A percentile compares a stretch with the other conserved stretches of the same genome.
Conservation (phyloP, 768 basidiomycete genomes). For the Tricholoma sp. region DNA sequence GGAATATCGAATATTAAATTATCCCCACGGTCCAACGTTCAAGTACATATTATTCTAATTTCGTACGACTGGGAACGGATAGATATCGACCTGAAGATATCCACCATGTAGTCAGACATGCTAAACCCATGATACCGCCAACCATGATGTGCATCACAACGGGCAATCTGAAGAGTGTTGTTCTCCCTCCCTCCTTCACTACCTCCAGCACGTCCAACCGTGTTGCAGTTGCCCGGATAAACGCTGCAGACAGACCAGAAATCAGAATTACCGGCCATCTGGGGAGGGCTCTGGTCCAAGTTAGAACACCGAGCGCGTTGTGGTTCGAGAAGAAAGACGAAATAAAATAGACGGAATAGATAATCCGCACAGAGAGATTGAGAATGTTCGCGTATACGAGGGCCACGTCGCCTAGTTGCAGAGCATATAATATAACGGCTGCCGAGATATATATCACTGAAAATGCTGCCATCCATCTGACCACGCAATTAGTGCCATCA, state of each 20-base stretch:
- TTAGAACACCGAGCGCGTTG: slow-evolving; percentile 12
- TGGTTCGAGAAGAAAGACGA: slow-evolving; percentile 38
- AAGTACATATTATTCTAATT: slow-evolving; percentile 8
- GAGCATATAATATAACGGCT: slow-evolving; percentile 40
- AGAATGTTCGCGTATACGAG: slow-evolving; percentile 74
- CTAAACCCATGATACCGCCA: slow-evolving; percentile 20
- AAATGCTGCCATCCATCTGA: slow-evolving; percentile 74
- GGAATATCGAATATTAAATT: too few relatives aligned
- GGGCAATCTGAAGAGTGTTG: slow-evolving; percentile 19
- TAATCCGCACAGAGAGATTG: slow-evolving; percentile 58
- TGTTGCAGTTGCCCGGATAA: slow-evolving; percentile 24
- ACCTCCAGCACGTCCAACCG: slow-evolving; percentile 17
- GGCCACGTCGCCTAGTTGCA: slow-evolving; percentile 56
- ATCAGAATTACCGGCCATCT: slow-evolving; percentile 15
- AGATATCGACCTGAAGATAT: slow-evolving; percentile 16
- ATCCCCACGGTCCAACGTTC: too few relatives aligned
- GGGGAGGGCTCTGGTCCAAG: slow-evolving; percentile 23
- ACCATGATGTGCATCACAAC: slow-evolving; percentile 30
- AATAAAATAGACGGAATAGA: slow-evolving; percentile 52
- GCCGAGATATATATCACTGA: slow-evolving; percentile 61
- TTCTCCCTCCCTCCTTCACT: slow-evolving; percentile 17
- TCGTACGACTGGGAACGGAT: slow-evolving; percentile 8
- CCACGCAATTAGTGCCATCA: background rate
- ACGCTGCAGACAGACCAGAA: slow-evolving; percentile 18
- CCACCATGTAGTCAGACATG: slow-evolving; percentile 19